A percentile compares a stretch with the other conserved stretches of the same genome.
These are phyloP conservation scores for Phytophthora citrophthora DNA, from an alignment of 352 stramenopile species.

Conservation along the genomic window DNA sequence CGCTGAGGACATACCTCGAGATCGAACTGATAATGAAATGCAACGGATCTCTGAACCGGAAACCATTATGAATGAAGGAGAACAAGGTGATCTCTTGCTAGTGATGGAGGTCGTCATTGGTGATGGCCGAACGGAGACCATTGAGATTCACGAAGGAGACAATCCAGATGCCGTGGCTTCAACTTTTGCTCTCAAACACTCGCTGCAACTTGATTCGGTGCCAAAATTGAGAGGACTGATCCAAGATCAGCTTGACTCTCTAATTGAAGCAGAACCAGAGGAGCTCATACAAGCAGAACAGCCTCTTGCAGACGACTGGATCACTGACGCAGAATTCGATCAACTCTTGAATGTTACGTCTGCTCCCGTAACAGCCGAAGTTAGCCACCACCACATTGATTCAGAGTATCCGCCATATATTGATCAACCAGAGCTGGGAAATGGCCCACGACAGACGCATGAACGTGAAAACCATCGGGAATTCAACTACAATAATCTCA, in stretches of 20 bases:
- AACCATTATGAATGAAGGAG: neutral
- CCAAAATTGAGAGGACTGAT: constrained; percentile 66
- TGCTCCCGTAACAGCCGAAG: neutral
- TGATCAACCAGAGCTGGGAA: constrained; percentile 1
- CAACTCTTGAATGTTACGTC: constrained; percentile 8
- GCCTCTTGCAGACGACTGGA: constrained; percentile 20
- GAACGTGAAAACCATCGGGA: constrained; percentile 64
- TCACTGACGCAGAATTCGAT: constrained; percentile 5
- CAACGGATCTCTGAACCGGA: neutral
- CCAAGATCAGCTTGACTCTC: constrained; percentile 55
- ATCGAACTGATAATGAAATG: constrained; percentile 2
- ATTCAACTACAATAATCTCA: constrained; percentile 72
- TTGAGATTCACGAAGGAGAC: constrained; percentile 69
- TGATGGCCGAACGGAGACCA: constrained; percentile 69
- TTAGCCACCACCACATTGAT: neutral
- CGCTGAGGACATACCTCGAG: constrained; percentile 2
- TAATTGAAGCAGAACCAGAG: constrained; percentile 40
- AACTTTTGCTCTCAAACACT: constrained; percentile 59
- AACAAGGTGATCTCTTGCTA: constrained; percentile 55
- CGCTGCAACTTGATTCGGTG: constrained; percentile 54
- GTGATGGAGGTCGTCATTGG: constrained; percentile 83
- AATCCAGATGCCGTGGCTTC: constrained; percentile 49
- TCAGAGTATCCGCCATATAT: neutral
- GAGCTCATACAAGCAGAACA: constrained; percentile 5
- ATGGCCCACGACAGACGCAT: constrained; percentile 9